Evolutionary conservation across 495 filamentous ascomycete species (phyloP).

Genomic region (Neurospora sp.): DNA sequence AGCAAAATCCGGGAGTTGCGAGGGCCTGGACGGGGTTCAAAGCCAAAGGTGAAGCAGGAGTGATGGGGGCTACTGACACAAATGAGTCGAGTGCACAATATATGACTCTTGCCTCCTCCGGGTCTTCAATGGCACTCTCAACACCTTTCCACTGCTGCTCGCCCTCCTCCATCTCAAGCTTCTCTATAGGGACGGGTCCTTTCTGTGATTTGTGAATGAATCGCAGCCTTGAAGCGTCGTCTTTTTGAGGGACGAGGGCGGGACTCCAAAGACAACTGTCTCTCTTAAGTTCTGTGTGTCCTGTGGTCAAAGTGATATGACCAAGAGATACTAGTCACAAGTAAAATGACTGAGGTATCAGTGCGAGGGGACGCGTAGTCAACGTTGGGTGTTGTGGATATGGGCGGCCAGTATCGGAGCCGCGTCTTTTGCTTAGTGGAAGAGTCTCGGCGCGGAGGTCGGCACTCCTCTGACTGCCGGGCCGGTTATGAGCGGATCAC

Average conservation of each 20-base stretch:
- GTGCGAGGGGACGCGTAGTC: neutral
- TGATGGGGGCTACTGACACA: constrained; percentile 46
- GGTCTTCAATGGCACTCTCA: constrained; percentile 54
- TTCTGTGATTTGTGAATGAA: neutral
- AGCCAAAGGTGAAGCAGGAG: neutral
- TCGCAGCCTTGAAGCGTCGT: neutral
- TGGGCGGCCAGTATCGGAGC: neutral
- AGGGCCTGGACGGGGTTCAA: neutral
- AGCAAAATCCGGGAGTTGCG: neutral
- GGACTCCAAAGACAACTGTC: neutral
- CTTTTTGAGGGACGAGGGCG: neutral
- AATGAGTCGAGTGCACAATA: constrained; percentile 77
- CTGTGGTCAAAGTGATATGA: neutral
- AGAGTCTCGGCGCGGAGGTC: neutral
- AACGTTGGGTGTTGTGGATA: neutral
- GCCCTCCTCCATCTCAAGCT: constrained; percentile 15
- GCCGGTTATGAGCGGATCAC: neutral
- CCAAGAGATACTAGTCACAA: neutral
- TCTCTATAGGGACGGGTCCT: neutral
- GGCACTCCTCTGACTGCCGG: neutral
- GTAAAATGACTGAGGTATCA: neutral
- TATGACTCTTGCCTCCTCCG: constrained; percentile 65
- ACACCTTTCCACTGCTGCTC: constrained; percentile 44
- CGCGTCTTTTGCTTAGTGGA: neutral
- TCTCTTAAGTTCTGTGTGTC: neutral